Percentiles rank a stretch among this genome's conserved stretches.
Evolutionary conservation across 306 rosid species (phyloP).

Genomic region (Vigna mungo): DNA sequence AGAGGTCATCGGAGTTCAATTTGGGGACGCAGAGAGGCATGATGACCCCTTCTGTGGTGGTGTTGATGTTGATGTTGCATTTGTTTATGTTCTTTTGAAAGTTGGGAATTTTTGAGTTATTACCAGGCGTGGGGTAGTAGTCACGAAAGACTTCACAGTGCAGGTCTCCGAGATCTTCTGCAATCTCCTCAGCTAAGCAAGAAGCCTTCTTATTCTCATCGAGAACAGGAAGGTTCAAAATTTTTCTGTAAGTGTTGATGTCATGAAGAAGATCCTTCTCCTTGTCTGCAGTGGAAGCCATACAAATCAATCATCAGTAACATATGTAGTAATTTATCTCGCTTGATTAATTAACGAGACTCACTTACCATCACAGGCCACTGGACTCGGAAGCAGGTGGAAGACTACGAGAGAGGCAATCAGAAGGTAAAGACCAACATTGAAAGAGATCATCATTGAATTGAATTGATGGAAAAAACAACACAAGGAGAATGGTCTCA

Average conservation of each 20-base stretch:
- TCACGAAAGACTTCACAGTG: slow-evolving; percentile 48
- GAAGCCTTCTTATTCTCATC: slow-evolving; percentile 49
- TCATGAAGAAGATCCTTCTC: slow-evolving; percentile 64
- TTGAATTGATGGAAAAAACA: neutral
- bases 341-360: too few relatives aligned
- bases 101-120: slow-evolving; percentile 44
- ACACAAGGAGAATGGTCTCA: neutral
- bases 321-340: too few relatives aligned
- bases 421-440: slow-evolving; percentile 41
- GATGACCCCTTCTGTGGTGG: slow-evolving; percentile 56
- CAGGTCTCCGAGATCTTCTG: slow-evolving; percentile 51
- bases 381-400: slow-evolving; percentile 42
- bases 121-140: slow-evolving; percentile 44
- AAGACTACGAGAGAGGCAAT: slow-evolving; percentile 28
- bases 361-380: slow-evolving; percentile 29
- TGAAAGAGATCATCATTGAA: slow-evolving; percentile 43
- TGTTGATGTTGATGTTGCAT: slow-evolving; percentile 61
- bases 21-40: slow-evolving; percentile 67
- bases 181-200: slow-evolving; percentile 68
- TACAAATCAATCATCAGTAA: neutral
- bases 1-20: slow-evolving; percentile 35
- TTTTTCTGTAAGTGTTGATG: slow-evolving; percentile 62
- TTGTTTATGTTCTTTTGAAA: slow-evolving; percentile 40
- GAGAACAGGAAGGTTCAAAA: slow-evolving; percentile 50
- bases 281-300: slow-evolving; percentile 44